These are phyloP conservation scores for Diaporthe helianthi DNA, from an alignment of 2,329 filamentous ascomycete genomes.

Conservation along the genomic window DNA sequence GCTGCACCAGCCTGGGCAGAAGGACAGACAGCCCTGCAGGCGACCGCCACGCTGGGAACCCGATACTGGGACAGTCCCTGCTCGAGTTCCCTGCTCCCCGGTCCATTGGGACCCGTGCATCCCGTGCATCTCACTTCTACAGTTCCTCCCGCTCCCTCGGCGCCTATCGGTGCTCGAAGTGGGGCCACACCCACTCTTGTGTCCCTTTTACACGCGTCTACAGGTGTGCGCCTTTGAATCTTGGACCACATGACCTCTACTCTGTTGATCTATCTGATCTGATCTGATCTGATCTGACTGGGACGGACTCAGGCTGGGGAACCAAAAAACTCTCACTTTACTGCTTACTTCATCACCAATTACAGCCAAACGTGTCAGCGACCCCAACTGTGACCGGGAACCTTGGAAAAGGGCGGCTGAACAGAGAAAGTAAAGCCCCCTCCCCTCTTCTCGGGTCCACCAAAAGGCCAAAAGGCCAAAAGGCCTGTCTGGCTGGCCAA, in stretches of 20 bases:
- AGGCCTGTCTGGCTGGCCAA: not conserved
- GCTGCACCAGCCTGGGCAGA: not conserved
- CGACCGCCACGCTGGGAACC: slow-evolving; percentile 21
- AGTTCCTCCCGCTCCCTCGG: slow-evolving; percentile 19
- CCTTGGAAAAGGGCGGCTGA: not conserved
- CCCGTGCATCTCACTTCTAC: slow-evolving; percentile 22
- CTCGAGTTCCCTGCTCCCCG: slow-evolving; percentile 13
- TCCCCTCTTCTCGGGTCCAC: not conserved
- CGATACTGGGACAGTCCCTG: slow-evolving; percentile 27
- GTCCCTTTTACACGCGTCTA: not conserved
- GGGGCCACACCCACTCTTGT: slow-evolving; percentile 6
- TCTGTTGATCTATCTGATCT: not conserved
- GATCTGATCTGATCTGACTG: not conserved
- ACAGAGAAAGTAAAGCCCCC: not conserved
- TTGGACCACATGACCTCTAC: no score
- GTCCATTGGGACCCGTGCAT: slow-evolving; percentile 27
- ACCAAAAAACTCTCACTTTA: not conserved
- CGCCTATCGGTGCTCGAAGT: not conserved
- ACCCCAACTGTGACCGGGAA: slow-evolving; percentile 2
- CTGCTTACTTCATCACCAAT: not conserved
- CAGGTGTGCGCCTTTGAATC: not conserved
- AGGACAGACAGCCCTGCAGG: slow-evolving; percentile 10
- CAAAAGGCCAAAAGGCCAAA: not conserved
- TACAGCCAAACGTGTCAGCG: not conserved
- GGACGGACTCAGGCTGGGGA: not conserved